Conservation (phyloP, 2,329 filamentous ascomycete species). For the Colletotrichum abscissum region DNA sequence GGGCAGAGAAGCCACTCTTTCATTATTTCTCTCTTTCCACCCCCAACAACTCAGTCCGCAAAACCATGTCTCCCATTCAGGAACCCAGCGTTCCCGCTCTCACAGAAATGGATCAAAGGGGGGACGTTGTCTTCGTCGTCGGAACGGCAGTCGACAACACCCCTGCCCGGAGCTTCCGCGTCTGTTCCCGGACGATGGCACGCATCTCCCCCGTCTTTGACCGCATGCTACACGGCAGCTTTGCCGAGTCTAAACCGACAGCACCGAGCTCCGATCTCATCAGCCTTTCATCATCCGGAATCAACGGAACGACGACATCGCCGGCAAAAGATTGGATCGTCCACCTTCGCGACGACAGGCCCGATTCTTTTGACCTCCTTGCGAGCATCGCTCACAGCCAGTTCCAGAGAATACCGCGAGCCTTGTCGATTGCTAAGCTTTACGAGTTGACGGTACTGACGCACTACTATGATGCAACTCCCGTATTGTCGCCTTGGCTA, state of each 20-base stretch:
- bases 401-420: slow-evolving; percentile 40
- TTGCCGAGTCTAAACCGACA: slow-evolving; percentile 39
- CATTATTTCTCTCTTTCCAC: not conserved
- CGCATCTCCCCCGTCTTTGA: slow-evolving; percentile 44
- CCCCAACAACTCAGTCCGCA: not conserved
- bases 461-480: slow-evolving; percentile 45
- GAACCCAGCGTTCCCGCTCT: slow-evolving; percentile 7
- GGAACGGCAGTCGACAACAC: slow-evolving; percentile 7
- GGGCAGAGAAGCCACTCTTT: not conserved
- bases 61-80: slow-evolving; percentile 10
- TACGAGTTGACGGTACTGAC: slow-evolving; percentile 44
- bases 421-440: slow-evolving; percentile 39
- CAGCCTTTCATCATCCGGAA: not conserved
- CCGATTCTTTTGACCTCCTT: slow-evolving; percentile 42
- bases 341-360: slow-evolving; percentile 45
- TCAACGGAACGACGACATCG: not conserved
- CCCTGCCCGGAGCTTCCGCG: slow-evolving; percentile 36
- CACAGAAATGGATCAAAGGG: slow-evolving; percentile 15
- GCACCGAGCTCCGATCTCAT: not conserved
- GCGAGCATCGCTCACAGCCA: slow-evolving; percentile 46
- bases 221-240: slow-evolving; percentile 43
- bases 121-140: slow-evolving; percentile 25
- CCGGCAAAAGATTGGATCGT: slow-evolving; percentile 40
- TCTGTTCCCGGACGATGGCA: slow-evolving; percentile 43
- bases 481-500: slow-evolving; percentile 41